A percentile compares a stretch with the other conserved stretches of the same genome.
These are phyloP conservation scores for Russula griseocarnosa DNA, from an alignment of 768 basidiomycete species.

Conservation along the genomic window DNA sequence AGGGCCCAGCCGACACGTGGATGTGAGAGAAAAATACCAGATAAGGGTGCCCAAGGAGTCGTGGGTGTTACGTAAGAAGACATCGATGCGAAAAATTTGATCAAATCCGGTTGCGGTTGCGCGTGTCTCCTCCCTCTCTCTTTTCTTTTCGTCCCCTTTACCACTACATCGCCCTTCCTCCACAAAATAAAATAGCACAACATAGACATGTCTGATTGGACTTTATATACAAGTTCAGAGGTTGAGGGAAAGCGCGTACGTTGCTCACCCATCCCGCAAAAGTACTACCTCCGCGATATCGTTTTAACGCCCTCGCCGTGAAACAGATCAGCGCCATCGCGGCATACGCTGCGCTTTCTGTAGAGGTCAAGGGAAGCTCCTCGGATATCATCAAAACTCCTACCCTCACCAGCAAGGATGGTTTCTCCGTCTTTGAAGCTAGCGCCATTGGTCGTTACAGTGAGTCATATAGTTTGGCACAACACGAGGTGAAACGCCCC, in stretches of 20 bases:
- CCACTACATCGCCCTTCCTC: not conserved
- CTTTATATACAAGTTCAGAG: conserved; percentile 51
- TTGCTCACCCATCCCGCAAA: conserved; percentile 20
- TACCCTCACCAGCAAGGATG: conserved; percentile 69
- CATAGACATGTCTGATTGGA: conserved; percentile 56
- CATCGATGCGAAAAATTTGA: conserved; percentile 19
- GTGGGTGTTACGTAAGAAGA: conserved; percentile 7
- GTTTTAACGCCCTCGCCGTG: not conserved
- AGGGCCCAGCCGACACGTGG: too few relatives aligned
- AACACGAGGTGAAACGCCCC: not conserved
- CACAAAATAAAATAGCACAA: conserved; percentile 5
- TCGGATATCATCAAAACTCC: conserved; percentile 78
- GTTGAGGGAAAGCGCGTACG: conserved; percentile 48
- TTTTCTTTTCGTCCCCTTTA: conserved; percentile 28
- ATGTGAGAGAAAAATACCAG: too few relatives aligned
- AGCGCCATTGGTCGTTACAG: conserved; percentile 81
- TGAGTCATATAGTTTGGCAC: conserved; percentile 46
- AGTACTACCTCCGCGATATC: too few relatives aligned
- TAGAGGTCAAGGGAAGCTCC: conserved; percentile 53
- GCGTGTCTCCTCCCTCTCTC: conserved; percentile 29
- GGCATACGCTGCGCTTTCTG: conserved; percentile 54
- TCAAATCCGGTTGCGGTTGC: conserved; percentile 22
- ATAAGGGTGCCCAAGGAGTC: too few relatives aligned
- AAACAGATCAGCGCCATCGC: conserved; percentile 52
- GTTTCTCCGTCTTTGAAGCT: conserved; percentile 75